phyloP scores from a whole-genome alignment of 768 basidiomycete species.

The Naganishia randhawae region DNA sequence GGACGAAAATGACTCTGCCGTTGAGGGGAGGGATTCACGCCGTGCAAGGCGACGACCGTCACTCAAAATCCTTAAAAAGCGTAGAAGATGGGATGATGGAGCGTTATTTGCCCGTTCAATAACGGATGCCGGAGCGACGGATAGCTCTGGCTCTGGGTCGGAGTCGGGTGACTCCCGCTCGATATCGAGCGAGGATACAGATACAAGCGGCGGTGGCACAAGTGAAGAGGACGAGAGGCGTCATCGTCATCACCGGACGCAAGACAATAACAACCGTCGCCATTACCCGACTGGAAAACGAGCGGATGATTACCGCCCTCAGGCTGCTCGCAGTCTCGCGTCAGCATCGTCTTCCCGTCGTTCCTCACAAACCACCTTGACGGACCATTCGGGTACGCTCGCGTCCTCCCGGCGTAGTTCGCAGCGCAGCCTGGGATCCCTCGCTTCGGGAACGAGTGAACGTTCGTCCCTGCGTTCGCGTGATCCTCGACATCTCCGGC shows the following conservation, averaged over 20 bases:
- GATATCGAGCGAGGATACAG: not conserved
- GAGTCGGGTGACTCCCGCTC: not conserved
- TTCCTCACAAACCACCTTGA: conserved; percentile 5
- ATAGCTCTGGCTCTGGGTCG: not conserved
- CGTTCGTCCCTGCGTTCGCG: conserved; percentile 7
- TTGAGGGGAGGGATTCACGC: not conserved
- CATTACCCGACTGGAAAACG: not conserved
- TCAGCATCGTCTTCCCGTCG: conserved; percentile 16
- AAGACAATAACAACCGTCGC: not conserved
- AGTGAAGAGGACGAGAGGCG: not conserved
- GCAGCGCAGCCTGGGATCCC: not conserved
- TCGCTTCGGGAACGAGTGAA: not conserved
- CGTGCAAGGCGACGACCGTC: not conserved
- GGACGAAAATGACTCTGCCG: not conserved
- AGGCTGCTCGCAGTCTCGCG: conserved; percentile 3
- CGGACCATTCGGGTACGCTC: not conserved
- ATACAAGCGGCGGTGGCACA: not conserved
- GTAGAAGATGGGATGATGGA: not conserved
- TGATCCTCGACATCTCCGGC: not conserved
- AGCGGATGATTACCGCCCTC: not conserved
- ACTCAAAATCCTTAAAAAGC: not conserved
- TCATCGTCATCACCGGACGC: not conserved
- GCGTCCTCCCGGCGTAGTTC: not conserved
- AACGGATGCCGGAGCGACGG: not conserved
- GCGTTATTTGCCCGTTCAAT: not conserved